Evolutionary conservation across 805 yeast species (phyloP), one percentile per base, ranked within the genome.

Genomic region (Trichomonascus vanleenenianus): DNA sequence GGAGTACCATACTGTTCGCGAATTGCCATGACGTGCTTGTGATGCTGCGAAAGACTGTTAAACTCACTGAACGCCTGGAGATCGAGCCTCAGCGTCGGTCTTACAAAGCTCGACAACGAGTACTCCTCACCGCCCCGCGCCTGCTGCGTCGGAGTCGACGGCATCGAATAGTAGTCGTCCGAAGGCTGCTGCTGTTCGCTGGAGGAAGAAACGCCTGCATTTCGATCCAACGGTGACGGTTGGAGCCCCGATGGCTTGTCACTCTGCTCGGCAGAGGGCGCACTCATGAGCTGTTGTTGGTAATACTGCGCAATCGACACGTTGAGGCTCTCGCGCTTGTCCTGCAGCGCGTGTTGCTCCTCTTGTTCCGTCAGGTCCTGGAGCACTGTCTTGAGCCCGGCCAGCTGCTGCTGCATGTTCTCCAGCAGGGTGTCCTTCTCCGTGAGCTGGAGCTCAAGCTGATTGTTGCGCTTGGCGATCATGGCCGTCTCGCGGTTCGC

Each of bases 381-480:
- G 30, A 88, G 67, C 47, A 80, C 83, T 27, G 65, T 70, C 51
- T 77, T 75, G 18, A 88, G 68, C 45, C 79, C 83, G 25, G 66
- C 71, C 49, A 88, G 65, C 67, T 89, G 95, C 38, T 74, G 73
- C 52, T 76, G 79, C 48, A 86, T 66, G 47, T 78, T 72, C 20
- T 74, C 83, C 34, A 88, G 72, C 11, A 86, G 73, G 12, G 67
- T 61, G 56, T 86, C 87, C 57, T 81, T 81, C 60, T 87, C 96
- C 32, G 70, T 87, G 55, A 85, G 71, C 60, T 84, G 91, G 65
- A 82, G 89, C 60, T 84, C 70, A 55, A 85, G 67, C 58, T 77
- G 79, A 66, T 74, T 83, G 67, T 85, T 82, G n/a, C 79, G 77
- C 42, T 75, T 63, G 33, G 56, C 56, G 42, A 58, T 46, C 54